Conservation (phyloP, 1,284 basidiomycete genomes). For the Cutaneotrichosporon spelunceum region DNA sequence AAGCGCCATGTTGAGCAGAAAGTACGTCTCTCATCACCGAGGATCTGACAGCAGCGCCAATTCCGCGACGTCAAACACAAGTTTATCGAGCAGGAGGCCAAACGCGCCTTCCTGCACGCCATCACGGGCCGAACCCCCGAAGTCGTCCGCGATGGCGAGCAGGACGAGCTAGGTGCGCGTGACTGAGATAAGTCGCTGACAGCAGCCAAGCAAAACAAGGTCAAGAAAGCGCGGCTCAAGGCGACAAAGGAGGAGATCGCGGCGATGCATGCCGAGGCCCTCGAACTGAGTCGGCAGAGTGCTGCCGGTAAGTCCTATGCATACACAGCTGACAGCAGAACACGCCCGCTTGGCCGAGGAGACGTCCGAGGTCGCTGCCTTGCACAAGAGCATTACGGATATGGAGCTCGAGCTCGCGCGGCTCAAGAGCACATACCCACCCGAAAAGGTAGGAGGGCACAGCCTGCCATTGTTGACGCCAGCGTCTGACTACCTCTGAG, state of each 20-base stretch:
- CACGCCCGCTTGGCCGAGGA: conserved; percentile 39
- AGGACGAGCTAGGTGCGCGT: conserved; percentile 57
- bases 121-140: conserved; percentile 76
- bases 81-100: conserved; percentile 80
- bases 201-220: conserved; percentile 56
- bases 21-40: not conserved
- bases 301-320: conserved; percentile 32
- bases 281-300: conserved; percentile 41
- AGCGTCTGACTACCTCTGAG: conserved; percentile 67
- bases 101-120: conserved; percentile 74
- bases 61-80: conserved; percentile 80
- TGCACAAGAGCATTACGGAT: conserved; percentile 72
- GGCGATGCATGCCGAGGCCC: conserved; percentile 62
- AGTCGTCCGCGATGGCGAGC: conserved; percentile 68
- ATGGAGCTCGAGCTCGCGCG: conserved; percentile 71
- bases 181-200: conserved; percentile 45
- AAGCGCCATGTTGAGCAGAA: conserved; percentile 1
- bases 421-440: conserved; percentile 70
- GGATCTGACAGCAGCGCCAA: conserved; percentile 53
- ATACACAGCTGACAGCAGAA: conserved; percentile 24
- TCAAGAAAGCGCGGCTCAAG: conserved; percentile 67
- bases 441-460: conserved; percentile 46
- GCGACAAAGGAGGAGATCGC: conserved; percentile 61
- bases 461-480: conserved; percentile 6
- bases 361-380: conserved; percentile 58